Evolutionary conservation across 768 basidiomycete species (phyloP), one percentile per base, ranked within the genome.

Genomic region (Termitomyces sp.): DNA sequence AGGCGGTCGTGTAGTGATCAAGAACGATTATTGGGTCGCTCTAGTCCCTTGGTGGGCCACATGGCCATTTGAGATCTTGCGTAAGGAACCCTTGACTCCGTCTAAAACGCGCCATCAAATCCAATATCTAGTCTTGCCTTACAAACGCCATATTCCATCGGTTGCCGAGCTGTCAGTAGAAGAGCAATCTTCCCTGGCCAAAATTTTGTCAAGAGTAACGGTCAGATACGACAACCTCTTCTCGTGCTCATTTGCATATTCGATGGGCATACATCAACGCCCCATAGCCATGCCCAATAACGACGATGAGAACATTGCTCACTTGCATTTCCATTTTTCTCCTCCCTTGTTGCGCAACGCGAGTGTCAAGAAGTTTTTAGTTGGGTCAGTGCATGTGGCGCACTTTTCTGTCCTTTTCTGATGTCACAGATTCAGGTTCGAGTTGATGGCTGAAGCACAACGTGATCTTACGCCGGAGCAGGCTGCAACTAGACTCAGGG

Each of bases 11-110:
- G 72, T 93, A 40, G 86, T 95, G 2, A 68, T 86, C 34, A 74
- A 79, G 67, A 90, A 91, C 64, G 81, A 84, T 17, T 80, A 89
- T 65, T 97, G 92, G 83, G 77, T 90, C 3, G 92, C 87, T 0
- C 66, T 96, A 2, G 93, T 95, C 3, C 95, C 95, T 2, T 96
- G 92, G 87, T 97, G 95, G 95, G 95, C 94, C 6, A 82, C 83
- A 32, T 97, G 94, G 95, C 95, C 95, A 0, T 97, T 86, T 66
- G 95, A 97, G 69, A 77, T 87, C 17, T 72, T 95, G 63, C 68
- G 90, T 89, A 63, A 64, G 78, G 72, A n/a, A 32, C 12, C 23
- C 21, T 31, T 21, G 5, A 44, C n/a, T n/a, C n/a, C 8, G 45
- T 35, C 7, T 34, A 31, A 7, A 19, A 14, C 41, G 37, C 32